A percentile compares a stretch with the other conserved stretches of the same genome.
phyloP scores from a whole-genome alignment of 495 filamentous ascomycete species.

The Penicillium atrosanguineum region DNA sequence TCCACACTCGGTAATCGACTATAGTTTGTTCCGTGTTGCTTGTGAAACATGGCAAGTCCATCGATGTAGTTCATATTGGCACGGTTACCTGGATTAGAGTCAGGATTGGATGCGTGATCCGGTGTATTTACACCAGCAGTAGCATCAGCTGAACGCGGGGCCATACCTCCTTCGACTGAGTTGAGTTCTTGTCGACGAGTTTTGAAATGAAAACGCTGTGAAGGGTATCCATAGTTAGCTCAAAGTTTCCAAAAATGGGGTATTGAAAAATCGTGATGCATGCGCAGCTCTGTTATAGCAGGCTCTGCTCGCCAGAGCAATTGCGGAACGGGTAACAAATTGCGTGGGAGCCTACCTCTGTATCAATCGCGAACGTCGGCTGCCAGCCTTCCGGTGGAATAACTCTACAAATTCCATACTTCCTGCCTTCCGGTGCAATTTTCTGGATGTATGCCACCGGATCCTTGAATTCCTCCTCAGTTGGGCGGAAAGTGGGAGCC shows the following conservation, averaged over 20 bases:
- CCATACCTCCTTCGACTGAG: conserved; percentile 95
- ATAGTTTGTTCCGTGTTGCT: conserved; percentile 89
- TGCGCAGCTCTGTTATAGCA: neutral
- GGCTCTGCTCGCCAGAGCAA: neutral
- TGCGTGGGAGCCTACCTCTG: conserved; percentile 65
- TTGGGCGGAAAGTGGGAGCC: conserved; percentile 88
- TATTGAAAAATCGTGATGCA: neutral
- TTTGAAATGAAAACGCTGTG: conserved; percentile 91
- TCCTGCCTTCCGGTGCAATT: conserved; percentile 76
- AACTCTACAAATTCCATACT: conserved; percentile 92
- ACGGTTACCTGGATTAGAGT: conserved; percentile 67
- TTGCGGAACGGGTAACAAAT: conserved; percentile 5
- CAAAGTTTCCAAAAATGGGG: neutral
- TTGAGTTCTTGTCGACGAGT: conserved; percentile 97
- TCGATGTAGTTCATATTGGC: conserved; percentile 96
- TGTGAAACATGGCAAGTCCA: conserved; percentile 93
- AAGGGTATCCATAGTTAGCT: conserved; percentile 9
- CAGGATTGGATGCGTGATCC: conserved; percentile 36
- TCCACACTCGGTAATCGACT: conserved; percentile 95
- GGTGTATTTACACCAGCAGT: conserved; percentile 32
- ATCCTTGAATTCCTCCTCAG: conserved; percentile 90
- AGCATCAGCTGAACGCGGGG: conserved; percentile 32
- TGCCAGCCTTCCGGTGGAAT: conserved; percentile 94
- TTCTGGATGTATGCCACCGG: conserved; percentile 89
- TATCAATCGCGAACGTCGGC: conserved; percentile 92